Evolutionary conservation across 2,329 filamentous ascomycete genomes (phyloP), one percentile per base, ranked within the genome.

Genomic region (Periconia macrospinosa): DNA sequence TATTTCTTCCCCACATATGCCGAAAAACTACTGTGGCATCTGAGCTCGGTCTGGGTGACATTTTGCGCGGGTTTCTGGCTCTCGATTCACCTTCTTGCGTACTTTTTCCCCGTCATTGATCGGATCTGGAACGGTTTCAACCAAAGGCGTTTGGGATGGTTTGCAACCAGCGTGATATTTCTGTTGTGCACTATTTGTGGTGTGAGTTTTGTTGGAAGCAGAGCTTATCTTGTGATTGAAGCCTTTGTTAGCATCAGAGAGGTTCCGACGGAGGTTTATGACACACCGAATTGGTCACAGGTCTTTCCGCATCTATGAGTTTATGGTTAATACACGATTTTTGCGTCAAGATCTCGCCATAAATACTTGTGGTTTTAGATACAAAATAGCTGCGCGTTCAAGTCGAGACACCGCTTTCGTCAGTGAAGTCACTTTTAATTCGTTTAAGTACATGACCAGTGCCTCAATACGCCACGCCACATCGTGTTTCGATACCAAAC

Each of bases 31-130:
- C 47, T 67, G 2, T 27, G 23, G 23, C 23, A 27, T 8, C 23
- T 27, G 5, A 27, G 23, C 23, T 27, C 23, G 23, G 23, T 67
- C 3, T 63, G 56, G 50, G 52, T 66, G 9, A 58, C 49, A 13
- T 62, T 61, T 35, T 65, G 58, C 37, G 63, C 60, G 10, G 49
- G 45, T 1, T 54, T 66, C 14, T 66, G 61, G 63, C 40, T 58
- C 3, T 20, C 57, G 1, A 52, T 62, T 3, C 51, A 62, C 52
- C 18, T 62, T 1, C 41, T 67, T 1, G 57, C 57, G 20, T 35
- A 47, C 9, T 27, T 54, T 3, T 65, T 53, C 11, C 50, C 54
- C 6, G 17, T 49, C 7, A 47, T 59, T 2, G 54, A 59, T 48
- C 49, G 50, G 30, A 40, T 45, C 17, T 67, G 58, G 61, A 40